phyloP scores from a whole-genome alignment of 129 eudicot genomes.

The Flaveria robusta region DNA sequence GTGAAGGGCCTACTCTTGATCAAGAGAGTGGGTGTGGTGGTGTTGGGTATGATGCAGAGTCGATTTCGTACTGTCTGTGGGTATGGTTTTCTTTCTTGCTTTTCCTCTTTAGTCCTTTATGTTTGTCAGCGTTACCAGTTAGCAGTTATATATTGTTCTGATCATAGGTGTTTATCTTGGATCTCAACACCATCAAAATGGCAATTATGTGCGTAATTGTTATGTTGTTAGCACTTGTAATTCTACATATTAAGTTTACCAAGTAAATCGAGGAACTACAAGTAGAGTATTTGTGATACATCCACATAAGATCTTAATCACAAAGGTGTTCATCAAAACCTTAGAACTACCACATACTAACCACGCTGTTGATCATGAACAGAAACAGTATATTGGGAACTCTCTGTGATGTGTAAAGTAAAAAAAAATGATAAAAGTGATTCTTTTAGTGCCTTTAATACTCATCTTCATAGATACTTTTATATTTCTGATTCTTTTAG shows the following conservation, averaged over 20 bases:
- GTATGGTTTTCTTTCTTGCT: slow-evolving; percentile 39
- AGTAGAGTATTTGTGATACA: no score
- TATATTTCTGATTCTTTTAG: background rate
- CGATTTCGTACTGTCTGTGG: slow-evolving; percentile 88
- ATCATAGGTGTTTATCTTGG: background rate
- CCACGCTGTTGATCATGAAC: slow-evolving; percentile 1
- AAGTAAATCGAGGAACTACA: background rate
- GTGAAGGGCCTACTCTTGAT: slow-evolving; percentile 50
- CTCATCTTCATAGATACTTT: background rate
- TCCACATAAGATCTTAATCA: no score
- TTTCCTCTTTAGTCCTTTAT: background rate
- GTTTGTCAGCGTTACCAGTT: no score
- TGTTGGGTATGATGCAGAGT: slow-evolving; percentile 57
- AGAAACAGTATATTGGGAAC: background rate
- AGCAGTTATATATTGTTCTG: background rate
- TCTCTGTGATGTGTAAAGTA: background rate
- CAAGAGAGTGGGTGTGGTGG: slow-evolving; percentile 37
- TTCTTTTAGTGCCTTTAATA: background rate
- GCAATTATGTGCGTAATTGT: background rate
- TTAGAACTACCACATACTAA: background rate
- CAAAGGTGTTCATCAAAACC: no score
- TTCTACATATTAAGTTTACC: background rate
- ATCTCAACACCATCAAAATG: background rate
- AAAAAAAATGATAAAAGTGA: background rate
- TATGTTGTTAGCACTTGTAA: background rate